Percentiles rank a stretch among this genome's conserved stretches.
These are phyloP conservation scores for Cutaneotrichosporon cutaneum DNA, from an alignment of 1,284 basidiomycete species.

Conservation along the genomic window DNA sequence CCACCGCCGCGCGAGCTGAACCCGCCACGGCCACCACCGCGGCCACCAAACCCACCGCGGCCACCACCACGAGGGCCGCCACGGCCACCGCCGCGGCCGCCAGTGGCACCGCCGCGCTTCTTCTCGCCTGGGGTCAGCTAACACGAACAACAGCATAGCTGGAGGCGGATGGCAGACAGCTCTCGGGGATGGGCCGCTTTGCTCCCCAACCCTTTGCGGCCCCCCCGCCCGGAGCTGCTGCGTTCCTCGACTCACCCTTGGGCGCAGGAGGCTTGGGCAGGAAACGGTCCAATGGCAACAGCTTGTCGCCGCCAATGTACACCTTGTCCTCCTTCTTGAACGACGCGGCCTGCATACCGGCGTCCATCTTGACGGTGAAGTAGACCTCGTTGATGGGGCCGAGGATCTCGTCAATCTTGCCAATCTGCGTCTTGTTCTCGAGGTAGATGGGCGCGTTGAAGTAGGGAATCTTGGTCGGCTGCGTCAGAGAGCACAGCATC, in stretches of 20 bases:
- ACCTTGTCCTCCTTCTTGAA: constrained; percentile 99
- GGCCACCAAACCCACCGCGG: constrained; percentile 18
- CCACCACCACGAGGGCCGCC: constrained; percentile 13
- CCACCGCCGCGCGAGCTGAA: constrained; percentile 19
- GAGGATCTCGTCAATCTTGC: constrained; percentile 88
- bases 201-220: too few species aligned
- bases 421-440: constrained; percentile 90
- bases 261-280: constrained; percentile 83
- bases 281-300: constrained; percentile 94
- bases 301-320: constrained; percentile 88
- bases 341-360: constrained; percentile 90
- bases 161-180: background rate
- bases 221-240: too few species aligned
- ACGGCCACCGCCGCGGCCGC: constrained; percentile 11
- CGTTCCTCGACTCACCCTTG: constrained; percentile 58
- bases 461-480: constrained; percentile 90
- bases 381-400: constrained; percentile 95
- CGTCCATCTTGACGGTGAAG: constrained; percentile 96
- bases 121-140: constrained; percentile 14
- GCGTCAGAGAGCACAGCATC: constrained; percentile 88
- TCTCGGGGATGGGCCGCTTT: too few species aligned
- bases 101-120: constrained; percentile 16
- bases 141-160: background rate
- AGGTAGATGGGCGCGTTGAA: constrained; percentile 99
- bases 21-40: constrained; percentile 20